Evolutionary conservation across 139 green algal genomes (phyloP), one percentile per base, ranked within the genome.

Genomic region (Eudorina sp.): DNA sequence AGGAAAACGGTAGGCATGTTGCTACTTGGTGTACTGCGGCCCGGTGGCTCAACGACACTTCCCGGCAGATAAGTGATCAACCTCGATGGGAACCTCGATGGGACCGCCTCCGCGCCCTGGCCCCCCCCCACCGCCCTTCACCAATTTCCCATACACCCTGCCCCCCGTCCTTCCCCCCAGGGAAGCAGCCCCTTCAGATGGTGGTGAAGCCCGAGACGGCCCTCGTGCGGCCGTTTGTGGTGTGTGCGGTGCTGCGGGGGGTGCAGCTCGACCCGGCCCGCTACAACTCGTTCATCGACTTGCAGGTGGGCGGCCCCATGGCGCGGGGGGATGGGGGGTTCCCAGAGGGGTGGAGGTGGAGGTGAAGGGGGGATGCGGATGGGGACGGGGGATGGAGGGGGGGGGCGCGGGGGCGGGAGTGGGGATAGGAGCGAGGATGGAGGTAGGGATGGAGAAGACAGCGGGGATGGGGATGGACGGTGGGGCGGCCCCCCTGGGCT

Each of bases 221-320:
- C 9, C 94, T 99, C 36, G 96, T 99, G 38, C 92, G 98, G 0
- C 98, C 98, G 2, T 99, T 99, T 90, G 95, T 99, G 41, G 97
- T 99, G 66, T 96, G 93, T 53, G 98, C 98, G 0, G 92, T 99
- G 34, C 96, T 99, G 87, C 91, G 98, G 0, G 97, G 96, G 34
- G 88, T 99, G 16, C 95, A 53, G 4, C 97, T 99, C 86, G 95
- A 99, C 78, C 41, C 93, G 27, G 87, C 88, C 11, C 91, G 96
- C 38, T 99, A 99, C 94, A 92, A 94, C 80, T 97, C 91, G 70
- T 99, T 99, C 95, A 99, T 99, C 82, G 98, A 99, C 90, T 93
- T 99, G 58, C 96, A 86, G 80, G 97, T 62, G 80, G 0, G 77
- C 0, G 40, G 34, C 18, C 25, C 64, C 34, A 40, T 11, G 55